Base-by-base conservation (phyloP, 73 alveolate species). In the Paramecium bursaria region DNA sequence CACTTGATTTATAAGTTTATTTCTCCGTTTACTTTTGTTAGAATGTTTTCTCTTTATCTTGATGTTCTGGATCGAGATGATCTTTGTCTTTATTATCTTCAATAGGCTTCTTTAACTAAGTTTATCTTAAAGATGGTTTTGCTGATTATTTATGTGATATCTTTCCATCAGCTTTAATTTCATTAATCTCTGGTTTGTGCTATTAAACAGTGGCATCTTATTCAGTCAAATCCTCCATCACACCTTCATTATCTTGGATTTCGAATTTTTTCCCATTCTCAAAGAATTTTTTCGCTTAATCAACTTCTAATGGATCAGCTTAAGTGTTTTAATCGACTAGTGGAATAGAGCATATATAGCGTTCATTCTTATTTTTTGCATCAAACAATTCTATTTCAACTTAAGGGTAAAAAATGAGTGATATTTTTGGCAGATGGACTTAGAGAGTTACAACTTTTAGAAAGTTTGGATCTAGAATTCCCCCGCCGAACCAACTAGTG, bases 201-300 rank as follows among this genome's bases (percentile, higher is more conserved):
- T 48, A 48, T 48, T 73, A 42, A 0, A 39, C 48, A 33, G 51
- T 86, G 1, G 39, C 86, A 25, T 26, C 49, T 29, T 76, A 79
- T 46, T 49, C 87, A 26, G 80, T 50, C 26, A 47, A 23, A 25
- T 80, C 91, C n/a, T 74, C 85, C 4, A 75, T 67, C 42, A 67
- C 86, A 4, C 86, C 91, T 23, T 46, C 87, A 48, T 90, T 86
- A 47, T 74, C 82, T 26, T 74, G 7, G 7, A 87, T 15, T 30
- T 50, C 55, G 46, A 39, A 53, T 3, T 39, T 1, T 39, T 54
- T 79, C 0, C 89, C 89, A 33, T 53, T 27, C 74, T 79, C 89
- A 79, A 54, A 79, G 27, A 79, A 79, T 1, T 53, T 25, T 23
- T 47, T 79, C 0, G 75, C 76, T 3, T 53, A 46, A 54, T 79